Percentiles rank a stretch among this genome's conserved stretches.
These are phyloP conservation scores for Trichoderma asperellum DNA, from an alignment of 2,329 filamentous ascomycete species.

Conservation along the genomic window DNA sequence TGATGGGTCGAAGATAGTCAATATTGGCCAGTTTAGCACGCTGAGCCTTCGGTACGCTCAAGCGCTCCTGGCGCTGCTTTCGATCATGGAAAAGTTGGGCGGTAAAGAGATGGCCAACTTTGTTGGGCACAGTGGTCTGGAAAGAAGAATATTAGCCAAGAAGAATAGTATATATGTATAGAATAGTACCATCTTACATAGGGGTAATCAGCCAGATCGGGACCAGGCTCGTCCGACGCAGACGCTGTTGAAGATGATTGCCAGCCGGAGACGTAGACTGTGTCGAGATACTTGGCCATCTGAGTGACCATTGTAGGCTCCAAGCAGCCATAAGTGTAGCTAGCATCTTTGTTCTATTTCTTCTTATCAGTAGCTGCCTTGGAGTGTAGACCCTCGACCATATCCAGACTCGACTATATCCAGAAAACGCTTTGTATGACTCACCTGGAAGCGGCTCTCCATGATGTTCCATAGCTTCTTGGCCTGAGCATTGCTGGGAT, in stretches of 20 bases:
- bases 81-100: constrained; percentile 99
- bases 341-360: constrained; percentile 74
- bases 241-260: constrained; percentile 97
- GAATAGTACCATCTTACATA: constrained; percentile 60
- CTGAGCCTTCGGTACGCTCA: constrained; percentile 73
- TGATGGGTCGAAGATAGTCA: constrained; percentile 93
- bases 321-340: constrained; percentile 95
- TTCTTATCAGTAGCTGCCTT: constrained; percentile 8
- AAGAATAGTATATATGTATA: not conserved
- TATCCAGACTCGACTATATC: not conserved
- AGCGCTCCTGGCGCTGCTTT: constrained; percentile 94
- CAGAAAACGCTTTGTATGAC: constrained; percentile 31
- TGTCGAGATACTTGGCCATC: constrained; percentile 99
- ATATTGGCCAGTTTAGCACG: constrained; percentile 76
- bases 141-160: not conserved
- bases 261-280: constrained; percentile 98
- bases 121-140: constrained; percentile 96
- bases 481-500: constrained; percentile 83
- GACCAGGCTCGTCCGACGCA: constrained; percentile 91
- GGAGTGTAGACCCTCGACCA: not conserved
- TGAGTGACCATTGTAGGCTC: constrained; percentile 99
- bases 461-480: constrained; percentile 96
- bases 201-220: constrained; percentile 97
- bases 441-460: constrained; percentile 82
- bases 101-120: constrained; percentile 96